These are phyloP conservation scores for Syncephalastrum contaminatum DNA, from an alignment of 371 early-diverging fungal species.

Conservation along the genomic window DNA sequence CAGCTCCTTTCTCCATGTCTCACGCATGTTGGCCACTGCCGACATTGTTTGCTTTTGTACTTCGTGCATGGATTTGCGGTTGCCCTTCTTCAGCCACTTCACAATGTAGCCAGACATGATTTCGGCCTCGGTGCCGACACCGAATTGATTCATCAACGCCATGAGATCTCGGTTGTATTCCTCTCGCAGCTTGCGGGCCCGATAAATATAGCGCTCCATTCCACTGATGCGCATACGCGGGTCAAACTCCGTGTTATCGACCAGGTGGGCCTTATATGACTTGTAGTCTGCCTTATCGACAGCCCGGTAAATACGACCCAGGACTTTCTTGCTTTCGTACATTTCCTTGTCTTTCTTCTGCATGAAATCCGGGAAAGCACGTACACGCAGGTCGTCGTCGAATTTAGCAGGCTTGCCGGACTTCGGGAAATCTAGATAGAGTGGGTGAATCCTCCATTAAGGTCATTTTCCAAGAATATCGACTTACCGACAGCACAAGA, in stretches of 20 bases:
- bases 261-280: slow-evolving; percentile 25
- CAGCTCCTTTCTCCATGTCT: slow-evolving; percentile 38
- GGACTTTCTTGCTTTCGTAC: slow-evolving; percentile 60
- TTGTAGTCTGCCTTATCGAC: slow-evolving; percentile 45
- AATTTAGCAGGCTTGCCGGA: slow-evolving; percentile 46
- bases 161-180: slow-evolving; percentile 54
- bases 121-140: slow-evolving; percentile 56
- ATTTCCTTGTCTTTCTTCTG: slow-evolving; percentile 56
- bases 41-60: slow-evolving; percentile 44
- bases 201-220: slow-evolving; percentile 53
- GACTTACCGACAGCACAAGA: slow-evolving; percentile 48
- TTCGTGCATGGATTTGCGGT: slow-evolving; percentile 43
- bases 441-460: neutral
- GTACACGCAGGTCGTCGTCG: slow-evolving; percentile 43
- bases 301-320: slow-evolving; percentile 64
- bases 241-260: slow-evolving; percentile 32
- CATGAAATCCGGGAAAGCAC: slow-evolving; percentile 81
- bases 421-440: slow-evolving; percentile 38
- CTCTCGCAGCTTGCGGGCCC: slow-evolving; percentile 41
- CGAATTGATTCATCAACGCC: slow-evolving; percentile 66
- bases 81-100: slow-evolving; percentile 41
- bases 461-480: neutral
- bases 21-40: slow-evolving; percentile 34
- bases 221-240: slow-evolving; percentile 47
- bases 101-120: slow-evolving; percentile 45